A percentile compares a stretch with the other conserved stretches of the same genome.
Conservation (phyloP, 345 rosid species). For the Carallia pectinifolia region DNA sequence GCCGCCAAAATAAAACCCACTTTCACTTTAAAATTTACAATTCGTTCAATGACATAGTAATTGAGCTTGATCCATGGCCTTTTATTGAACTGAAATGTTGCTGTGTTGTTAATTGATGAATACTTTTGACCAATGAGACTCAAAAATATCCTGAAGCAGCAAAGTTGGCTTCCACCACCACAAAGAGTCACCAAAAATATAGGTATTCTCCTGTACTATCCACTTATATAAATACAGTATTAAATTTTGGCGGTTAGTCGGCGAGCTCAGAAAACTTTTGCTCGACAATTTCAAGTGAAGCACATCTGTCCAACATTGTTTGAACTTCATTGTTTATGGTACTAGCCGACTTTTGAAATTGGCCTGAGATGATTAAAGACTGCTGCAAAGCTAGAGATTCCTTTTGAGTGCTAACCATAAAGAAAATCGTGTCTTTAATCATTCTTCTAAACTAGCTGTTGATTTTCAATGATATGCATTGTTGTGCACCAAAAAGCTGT, state of each 20-base stretch:
- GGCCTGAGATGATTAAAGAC: conserved; percentile 20
- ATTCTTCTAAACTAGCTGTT: background rate
- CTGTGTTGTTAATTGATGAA: conserved; percentile 2
- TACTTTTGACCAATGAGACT: background rate
- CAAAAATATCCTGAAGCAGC: background rate
- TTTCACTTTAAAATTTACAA: background rate
- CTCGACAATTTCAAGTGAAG: conserved; percentile 30
- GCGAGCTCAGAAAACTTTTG: conserved; percentile 11
- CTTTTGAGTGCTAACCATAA: conserved; percentile 13
- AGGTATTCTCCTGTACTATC: conserved; percentile 26
- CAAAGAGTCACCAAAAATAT: conserved; percentile 19
- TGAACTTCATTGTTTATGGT: conserved; percentile 12
- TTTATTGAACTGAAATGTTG: conserved; percentile 24
- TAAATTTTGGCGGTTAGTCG: conserved; percentile 22
- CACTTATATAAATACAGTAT: conserved; percentile 24
- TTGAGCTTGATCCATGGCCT: conserved; percentile 13
- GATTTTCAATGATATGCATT: background rate
- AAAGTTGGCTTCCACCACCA: conserved; percentile 20
- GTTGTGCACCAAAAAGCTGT: background rate
- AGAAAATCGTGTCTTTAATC: background rate
- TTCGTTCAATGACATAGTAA: background rate
- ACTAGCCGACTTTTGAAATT: conserved; percentile 10
- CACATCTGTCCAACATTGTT: conserved; percentile 20
- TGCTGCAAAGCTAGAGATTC: conserved; percentile 14
- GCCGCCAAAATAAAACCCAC: no score